Evolutionary conservation across 441 rosid genomes (phyloP).

Genomic region (California macrophylla): DNA sequence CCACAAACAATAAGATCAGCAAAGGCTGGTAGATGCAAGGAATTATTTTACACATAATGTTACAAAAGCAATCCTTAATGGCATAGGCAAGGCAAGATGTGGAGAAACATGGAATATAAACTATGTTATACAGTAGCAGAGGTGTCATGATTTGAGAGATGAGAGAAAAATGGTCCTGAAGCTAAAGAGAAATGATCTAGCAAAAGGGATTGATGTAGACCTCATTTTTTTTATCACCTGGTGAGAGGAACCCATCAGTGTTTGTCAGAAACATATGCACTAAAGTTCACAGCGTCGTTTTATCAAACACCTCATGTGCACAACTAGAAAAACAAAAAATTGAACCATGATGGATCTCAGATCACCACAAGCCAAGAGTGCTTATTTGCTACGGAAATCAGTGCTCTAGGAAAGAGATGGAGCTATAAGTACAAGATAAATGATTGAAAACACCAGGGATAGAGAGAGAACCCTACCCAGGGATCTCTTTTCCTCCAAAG

Average conservation of each 20-base stretch:
- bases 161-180: slow-evolving; percentile 24
- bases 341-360: background rate
- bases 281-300: slow-evolving; percentile 13
- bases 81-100: background rate
- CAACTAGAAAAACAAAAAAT: background rate
- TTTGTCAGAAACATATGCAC: slow-evolving; percentile 29
- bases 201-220: slow-evolving; percentile 23
- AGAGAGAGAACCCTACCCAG: background rate
- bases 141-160: slow-evolving; percentile 40
- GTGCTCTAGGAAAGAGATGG: background rate
- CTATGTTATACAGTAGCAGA: slow-evolving; percentile 34
- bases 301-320: slow-evolving; percentile 9
- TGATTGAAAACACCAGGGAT: slow-evolving; percentile 10
- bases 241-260: slow-evolving; percentile 18
- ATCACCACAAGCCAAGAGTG: slow-evolving; percentile 12
- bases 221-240: slow-evolving; percentile 25
- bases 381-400: background rate
- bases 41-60: background rate
- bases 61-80: background rate
- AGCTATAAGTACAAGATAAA: slow-evolving; percentile 15
- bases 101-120: background rate
- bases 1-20: background rate
- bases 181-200: slow-evolving; percentile 13
- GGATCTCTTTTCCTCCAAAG: slow-evolving; percentile 9
- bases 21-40: slow-evolving; percentile 12